Conservation (phyloP, 371 early-diverging fungal genomes). For the Syncephalastrum contaminatum region DNA sequence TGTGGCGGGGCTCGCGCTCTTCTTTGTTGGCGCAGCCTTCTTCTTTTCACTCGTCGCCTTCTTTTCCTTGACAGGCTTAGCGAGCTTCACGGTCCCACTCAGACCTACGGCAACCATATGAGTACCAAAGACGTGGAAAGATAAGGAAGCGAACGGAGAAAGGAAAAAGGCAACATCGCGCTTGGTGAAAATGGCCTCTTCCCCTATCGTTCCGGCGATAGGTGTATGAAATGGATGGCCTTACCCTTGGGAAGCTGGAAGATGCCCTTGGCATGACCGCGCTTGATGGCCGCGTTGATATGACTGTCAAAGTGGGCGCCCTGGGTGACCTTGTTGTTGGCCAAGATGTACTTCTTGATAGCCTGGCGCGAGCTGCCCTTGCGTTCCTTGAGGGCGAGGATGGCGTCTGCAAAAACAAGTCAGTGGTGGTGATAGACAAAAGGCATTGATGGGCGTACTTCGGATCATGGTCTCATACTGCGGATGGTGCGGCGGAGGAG, state of each 20-base stretch:
- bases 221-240: neutral
- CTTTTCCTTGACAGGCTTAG: conserved; percentile 56
- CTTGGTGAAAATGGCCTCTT: neutral
- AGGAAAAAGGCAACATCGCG: conserved; percentile 1
- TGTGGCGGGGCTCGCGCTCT: conserved; percentile 36
- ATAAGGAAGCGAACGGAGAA: conserved; percentile 5
- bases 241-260: conserved; percentile 75
- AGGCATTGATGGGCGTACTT: conserved; percentile 19
- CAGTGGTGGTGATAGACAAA: neutral
- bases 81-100: conserved; percentile 72
- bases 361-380: conserved; percentile 78
- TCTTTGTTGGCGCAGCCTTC: conserved; percentile 37
- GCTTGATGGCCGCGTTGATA: conserved; percentile 75
- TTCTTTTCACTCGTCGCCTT: conserved; percentile 52
- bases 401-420: conserved; percentile 40
- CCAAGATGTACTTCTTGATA: conserved; percentile 81
- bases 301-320: conserved; percentile 59
- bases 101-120: conserved; percentile 28
- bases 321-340: conserved; percentile 64
- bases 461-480: conserved; percentile 54
- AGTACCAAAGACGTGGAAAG: neutral
- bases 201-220: neutral
- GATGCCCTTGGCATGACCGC: conserved; percentile 64
- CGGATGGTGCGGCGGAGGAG: conserved; percentile 13
- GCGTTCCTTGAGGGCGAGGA: conserved; percentile 73